These are phyloP conservation scores for Dalbergia oliveri DNA, from an alignment of 306 rosid genomes.

Conservation along the genomic window DNA sequence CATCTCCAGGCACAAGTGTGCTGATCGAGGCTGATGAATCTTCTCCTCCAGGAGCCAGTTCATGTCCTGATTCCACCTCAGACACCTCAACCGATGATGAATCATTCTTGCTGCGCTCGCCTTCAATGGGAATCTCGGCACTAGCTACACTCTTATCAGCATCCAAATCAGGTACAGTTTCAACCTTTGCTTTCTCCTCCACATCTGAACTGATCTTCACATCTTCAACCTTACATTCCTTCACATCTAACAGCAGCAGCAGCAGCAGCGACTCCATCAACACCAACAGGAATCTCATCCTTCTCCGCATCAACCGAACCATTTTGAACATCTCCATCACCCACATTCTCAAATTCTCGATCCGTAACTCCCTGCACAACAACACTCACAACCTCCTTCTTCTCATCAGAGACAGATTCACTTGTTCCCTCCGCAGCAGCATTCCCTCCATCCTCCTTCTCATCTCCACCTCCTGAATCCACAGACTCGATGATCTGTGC, in stretches of 20 bases:
- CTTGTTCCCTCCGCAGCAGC: slow-evolving; percentile 23
- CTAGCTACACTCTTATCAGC: not conserved
- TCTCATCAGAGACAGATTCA: slow-evolving; percentile 34
- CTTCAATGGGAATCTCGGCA: slow-evolving; percentile 40
- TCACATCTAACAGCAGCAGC: not conserved
- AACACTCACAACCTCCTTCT: slow-evolving; percentile 20
- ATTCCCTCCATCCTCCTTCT: not conserved
- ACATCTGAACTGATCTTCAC: slow-evolving; percentile 13
- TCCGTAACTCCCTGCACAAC: not conserved
- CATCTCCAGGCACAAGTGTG: slow-evolving; percentile 34
- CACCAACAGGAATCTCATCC: slow-evolving; percentile 45
- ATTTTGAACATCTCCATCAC: slow-evolving; percentile 10
- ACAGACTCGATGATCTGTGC: not conserved
- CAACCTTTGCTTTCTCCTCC: slow-evolving; percentile 25
- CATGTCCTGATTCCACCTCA: slow-evolving; percentile 39
- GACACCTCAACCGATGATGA: slow-evolving; percentile 4
- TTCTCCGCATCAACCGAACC: slow-evolving; percentile 33
- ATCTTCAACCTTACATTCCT: slow-evolving; percentile 19
- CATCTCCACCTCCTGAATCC: slow-evolving; percentile 23
- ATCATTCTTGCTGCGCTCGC: slow-evolving; percentile 1
- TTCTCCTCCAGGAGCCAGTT: slow-evolving; percentile 47
- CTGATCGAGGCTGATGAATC: slow-evolving; percentile 36
- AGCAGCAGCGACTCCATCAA: slow-evolving; percentile 12
- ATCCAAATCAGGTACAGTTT: slow-evolving; percentile 18
- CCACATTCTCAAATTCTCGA: slow-evolving; percentile 19